Evolutionary conservation across 2,329 filamentous ascomycete species (phyloP).

Genomic region (Cladobotryum protrusum): DNA sequence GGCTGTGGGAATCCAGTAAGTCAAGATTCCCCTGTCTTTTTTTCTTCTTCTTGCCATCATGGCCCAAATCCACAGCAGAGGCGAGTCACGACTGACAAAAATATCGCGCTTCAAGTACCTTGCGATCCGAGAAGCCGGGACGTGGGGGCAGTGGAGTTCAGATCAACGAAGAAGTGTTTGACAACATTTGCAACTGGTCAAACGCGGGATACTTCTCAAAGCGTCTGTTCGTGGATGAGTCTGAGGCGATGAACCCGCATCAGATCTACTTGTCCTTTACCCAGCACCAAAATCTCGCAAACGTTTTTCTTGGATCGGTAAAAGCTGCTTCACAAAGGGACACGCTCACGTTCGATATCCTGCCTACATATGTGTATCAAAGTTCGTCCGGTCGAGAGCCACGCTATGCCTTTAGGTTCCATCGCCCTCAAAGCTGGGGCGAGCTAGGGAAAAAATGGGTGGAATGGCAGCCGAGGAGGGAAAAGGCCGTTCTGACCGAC

Average conservation of each 20-base stretch:
- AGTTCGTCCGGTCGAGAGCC: not conserved
- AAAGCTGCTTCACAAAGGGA: not conserved
- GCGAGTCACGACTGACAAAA: too few species aligned
- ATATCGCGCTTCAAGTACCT: not conserved
- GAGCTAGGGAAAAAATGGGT: not conserved
- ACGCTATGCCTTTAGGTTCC: conserved; percentile 3
- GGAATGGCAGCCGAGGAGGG: conserved; percentile 1
- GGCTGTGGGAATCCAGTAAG: conserved; percentile 7
- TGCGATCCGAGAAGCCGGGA: not conserved
- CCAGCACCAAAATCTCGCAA: not conserved
- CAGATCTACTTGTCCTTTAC: conserved; percentile 4
- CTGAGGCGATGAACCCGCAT: not conserved
- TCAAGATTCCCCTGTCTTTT: too few species aligned
- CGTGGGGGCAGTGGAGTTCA: not conserved
- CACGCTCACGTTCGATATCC: conserved; percentile 3
- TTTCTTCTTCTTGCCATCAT: not conserved
- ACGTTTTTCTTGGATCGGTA: not conserved
- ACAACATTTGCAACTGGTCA: conserved; percentile 1
- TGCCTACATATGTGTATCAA: not conserved
- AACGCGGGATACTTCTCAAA: not conserved
- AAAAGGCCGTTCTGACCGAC: conserved; percentile 1
- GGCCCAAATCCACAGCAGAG: too few species aligned
- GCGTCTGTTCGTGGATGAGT: not conserved
- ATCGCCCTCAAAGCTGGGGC: not conserved
- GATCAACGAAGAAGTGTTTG: conserved; percentile 6